Base-by-base conservation (phyloP, 441 rosid genomes). In the Biscutella laevigata region DNA sequence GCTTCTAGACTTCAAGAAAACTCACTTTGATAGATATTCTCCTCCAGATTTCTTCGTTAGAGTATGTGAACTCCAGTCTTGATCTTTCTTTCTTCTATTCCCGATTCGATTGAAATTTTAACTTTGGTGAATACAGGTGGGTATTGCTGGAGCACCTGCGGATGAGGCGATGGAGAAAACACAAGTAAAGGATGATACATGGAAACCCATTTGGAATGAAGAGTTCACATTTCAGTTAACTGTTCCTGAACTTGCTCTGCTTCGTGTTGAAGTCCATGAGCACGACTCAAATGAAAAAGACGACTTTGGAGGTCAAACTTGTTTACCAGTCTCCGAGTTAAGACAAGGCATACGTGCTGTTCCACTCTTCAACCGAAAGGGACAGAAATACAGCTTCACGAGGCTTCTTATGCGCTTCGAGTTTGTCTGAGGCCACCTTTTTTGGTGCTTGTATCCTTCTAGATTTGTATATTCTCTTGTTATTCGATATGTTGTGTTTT, bases 301-400 rank as follows among this genome's bases (percentile, higher is more conserved):
- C 11, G 82, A 71, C 43, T 77, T 77, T 42, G 78, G 69, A n/a
- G 82, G 81, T 41, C 81, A 77, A 33, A 68, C 78, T 48, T 74
- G 78, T 47, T 37, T 77, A 54, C 79, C 77, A 14, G 75, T 77
- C 17, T 71, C 71, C 0, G 79, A 77, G 47, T 38, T 77, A 50
- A 63, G 63, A 15, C 61, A 53, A 7, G 79, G 82, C 27, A 59
- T 77, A 44, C 69, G 75, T 25, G 73, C 82, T 33, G 72, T 77
- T 50, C 60, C 75, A 13, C 75, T 77, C 22, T 68, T 35, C 33
- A 53, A 77, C 44, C 60, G 65, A 11, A 74, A 69, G 59, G 79
- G 82, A 32, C 60, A 21, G 4, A 66, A 57, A 45, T 67, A 58
- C 55, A 29, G 17, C 53, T 69, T 54, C 4, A 72, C 58, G 0